A percentile compares a stretch with the other conserved stretches of the same genome.
Conservation (phyloP, 768 basidiomycete species). For the Candolleomyces eurysporus region DNA sequence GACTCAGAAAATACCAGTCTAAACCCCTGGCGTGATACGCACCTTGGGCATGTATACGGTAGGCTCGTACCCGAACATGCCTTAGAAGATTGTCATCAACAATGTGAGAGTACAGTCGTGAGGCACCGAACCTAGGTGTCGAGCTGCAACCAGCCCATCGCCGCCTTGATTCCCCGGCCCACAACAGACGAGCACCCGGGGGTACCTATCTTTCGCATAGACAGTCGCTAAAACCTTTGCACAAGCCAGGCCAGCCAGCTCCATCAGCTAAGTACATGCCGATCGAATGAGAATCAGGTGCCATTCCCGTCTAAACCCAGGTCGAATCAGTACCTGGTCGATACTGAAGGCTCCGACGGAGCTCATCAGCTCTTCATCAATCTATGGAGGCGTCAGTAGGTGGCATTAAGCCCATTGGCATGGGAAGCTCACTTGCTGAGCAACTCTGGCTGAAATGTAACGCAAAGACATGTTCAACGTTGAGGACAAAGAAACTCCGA, state of each 20-base stretch:
- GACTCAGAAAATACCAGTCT: neutral
- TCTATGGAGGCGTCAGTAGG: slow-evolving; percentile 41
- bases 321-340: slow-evolving; percentile 62
- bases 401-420: slow-evolving; percentile 1
- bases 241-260: slow-evolving; percentile 91
- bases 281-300: neutral
- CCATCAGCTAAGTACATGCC: slow-evolving; percentile 69
- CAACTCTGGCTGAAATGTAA: slow-evolving; percentile 68
- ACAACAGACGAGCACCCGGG: slow-evolving; percentile 88
- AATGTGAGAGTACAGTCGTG: neutral
- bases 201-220: slow-evolving; percentile 66
- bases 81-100: slow-evolving; percentile 33
- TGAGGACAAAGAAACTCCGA: neutral
- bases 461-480: slow-evolving; percentile 51
- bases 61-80: slow-evolving; percentile 89
- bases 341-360: slow-evolving; percentile 87
- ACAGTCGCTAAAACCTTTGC: slow-evolving; percentile 84
- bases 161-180: slow-evolving; percentile 98
- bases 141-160: slow-evolving; percentile 94
- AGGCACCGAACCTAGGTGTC: slow-evolving; percentile 71
- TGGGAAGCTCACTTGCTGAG: slow-evolving; percentile 62
- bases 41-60: slow-evolving; percentile 95
- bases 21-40: neutral
- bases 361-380: slow-evolving; percentile 94
- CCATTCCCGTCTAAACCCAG: neutral